Evolutionary conservation across 75 land plant species (phyloP).

Genomic region (Adiantum capillusveneris): DNA sequence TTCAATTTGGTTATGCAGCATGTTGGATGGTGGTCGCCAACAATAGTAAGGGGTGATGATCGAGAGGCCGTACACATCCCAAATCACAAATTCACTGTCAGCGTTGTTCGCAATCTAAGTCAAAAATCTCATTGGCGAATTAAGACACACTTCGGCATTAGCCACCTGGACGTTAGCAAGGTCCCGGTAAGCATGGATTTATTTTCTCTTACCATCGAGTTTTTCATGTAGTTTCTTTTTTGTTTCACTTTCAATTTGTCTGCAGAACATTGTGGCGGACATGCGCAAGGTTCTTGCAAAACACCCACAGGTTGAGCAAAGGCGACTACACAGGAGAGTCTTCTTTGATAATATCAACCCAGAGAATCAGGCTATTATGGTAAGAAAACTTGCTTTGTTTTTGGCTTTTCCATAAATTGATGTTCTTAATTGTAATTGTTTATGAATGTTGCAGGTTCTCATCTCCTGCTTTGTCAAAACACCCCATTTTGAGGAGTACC

Average conservation of each 20-base stretch:
- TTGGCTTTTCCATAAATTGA: too few relatives aligned
- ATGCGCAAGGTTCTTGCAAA: slow-evolving; percentile 94
- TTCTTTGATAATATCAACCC: slow-evolving; percentile 69
- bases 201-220: neutral
- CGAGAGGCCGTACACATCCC: slow-evolving; percentile 97
- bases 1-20: too few relatives aligned
- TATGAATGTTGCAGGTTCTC: slow-evolving; percentile 51
- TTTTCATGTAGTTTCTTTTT: neutral
- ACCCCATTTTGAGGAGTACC: slow-evolving; percentile 80
- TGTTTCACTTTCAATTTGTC: neutral
- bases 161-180: slow-evolving; percentile 83
- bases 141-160: slow-evolving; percentile 84
- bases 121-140: slow-evolving; percentile 95
- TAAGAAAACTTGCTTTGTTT: slow-evolving; percentile 12
- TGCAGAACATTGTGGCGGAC: slow-evolving; percentile 88
- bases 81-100: slow-evolving; percentile 85
- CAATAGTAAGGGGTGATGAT: slow-evolving; percentile 89
- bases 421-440: neutral
- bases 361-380: slow-evolving; percentile 87
- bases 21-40: slow-evolving; percentile 99
- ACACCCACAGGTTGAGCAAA: slow-evolving; percentile 92
- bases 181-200: slow-evolving; percentile 51
- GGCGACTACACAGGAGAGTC: slow-evolving; percentile 79
- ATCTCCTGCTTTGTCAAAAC: slow-evolving; percentile 96
- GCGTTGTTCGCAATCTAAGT: slow-evolving; percentile 82